Evolutionary conservation across 208 protist genomes (phyloP).

Genomic region (Leishmania tropica): DNA sequence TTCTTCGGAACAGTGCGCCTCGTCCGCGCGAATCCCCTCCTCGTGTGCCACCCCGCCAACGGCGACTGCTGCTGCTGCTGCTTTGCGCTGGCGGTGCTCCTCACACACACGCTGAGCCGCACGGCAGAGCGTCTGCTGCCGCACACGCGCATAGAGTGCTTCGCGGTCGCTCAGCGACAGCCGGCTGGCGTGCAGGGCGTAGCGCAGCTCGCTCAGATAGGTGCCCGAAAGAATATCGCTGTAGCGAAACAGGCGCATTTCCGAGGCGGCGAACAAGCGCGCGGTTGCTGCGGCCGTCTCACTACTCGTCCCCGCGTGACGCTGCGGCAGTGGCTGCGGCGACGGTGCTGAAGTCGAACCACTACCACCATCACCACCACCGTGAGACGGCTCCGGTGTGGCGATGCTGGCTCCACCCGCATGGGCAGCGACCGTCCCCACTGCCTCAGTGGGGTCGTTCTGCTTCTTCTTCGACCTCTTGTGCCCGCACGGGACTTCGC

Average conservation of each 20-base stretch:
- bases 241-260: constrained; percentile 63
- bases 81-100: constrained; percentile 12
- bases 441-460: not conserved
- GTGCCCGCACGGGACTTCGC: constrained; percentile 4
- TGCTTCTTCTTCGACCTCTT: constrained; percentile 3
- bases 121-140: constrained; percentile 41
- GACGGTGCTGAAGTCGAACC: not conserved
- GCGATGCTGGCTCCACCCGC: not conserved
- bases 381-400: not conserved
- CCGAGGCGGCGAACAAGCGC: constrained; percentile 41
- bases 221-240: constrained; percentile 45
- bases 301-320: not conserved
- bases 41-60: not conserved
- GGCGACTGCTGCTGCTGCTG: not conserved
- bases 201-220: constrained; percentile 37
- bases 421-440: not conserved
- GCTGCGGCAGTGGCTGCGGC: constrained; percentile 9
- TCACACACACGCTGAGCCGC: constrained; percentile 33
- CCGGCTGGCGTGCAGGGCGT: constrained; percentile 46
- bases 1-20: not conserved
- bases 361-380: not conserved
- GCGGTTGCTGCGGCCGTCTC: not conserved
- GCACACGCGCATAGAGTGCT: constrained; percentile 51
- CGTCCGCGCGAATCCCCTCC: not conserved
- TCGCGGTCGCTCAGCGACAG: constrained; percentile 63